Evolutionary conservation across 768 basidiomycete species (phyloP), one percentile per base, ranked within the genome.

Genomic region (Scleroderma citrinum): DNA sequence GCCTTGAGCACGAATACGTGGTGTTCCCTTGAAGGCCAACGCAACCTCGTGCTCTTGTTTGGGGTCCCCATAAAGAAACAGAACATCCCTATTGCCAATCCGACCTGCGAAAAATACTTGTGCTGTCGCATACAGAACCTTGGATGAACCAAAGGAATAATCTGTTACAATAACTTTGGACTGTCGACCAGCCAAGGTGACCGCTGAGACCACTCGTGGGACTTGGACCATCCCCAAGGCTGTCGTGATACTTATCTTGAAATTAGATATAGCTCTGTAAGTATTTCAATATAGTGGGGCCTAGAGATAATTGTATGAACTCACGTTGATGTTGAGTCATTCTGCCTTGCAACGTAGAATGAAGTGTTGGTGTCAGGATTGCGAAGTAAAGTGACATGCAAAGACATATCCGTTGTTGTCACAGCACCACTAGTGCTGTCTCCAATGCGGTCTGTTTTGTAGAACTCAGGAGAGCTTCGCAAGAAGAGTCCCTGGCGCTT

Each of bases 401-500:
- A 77, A 3, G 69, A 71, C 0, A 75, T 50, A 49, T 76, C 76
- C n/a, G 68, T 64, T 37, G 72, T 59, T 0, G 53, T 57, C 21
- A 75, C 72, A 12, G 64, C 65, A 32, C 80, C 80, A 12, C 71
- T 76, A 20, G 72, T 76, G 20, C 79, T 74, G 56, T 87, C 77
- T 3, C 80, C 83, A 19, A 89, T 69, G 75, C 82, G 78, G 53
- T 88, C 76, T 0, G 89, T 92, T 68, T 90, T 86, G 65, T 81
- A 79, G 61, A 92, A 87, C 41, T 85, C 84, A 0, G 79, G 82
- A 0, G 86, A 84, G 54, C 83, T 86, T 23, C 90, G 81, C 17
- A 92, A 66, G 73, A 92, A 92, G 16, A 90, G 62, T 16, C 78
- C 83, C 59, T 92, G 80, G 17, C 81, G 75, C 62, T 91, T 92